Evolutionary conservation across 2,329 filamentous ascomycete species (phyloP), one percentile per base, ranked within the genome.

Genomic region (Helotiales sp.): DNA sequence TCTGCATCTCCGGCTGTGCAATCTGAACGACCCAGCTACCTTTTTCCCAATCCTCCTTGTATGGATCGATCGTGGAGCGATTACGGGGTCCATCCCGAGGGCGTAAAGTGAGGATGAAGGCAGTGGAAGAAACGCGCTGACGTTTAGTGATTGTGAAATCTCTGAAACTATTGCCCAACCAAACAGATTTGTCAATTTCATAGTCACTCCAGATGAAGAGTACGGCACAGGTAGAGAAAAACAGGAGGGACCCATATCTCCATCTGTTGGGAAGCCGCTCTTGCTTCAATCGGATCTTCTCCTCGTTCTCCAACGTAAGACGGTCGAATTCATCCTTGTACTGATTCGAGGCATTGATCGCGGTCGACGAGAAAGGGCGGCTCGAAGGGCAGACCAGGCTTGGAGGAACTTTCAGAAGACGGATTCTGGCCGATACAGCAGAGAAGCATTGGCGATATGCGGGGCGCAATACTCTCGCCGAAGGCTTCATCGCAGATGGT

Each of bases 1-100:
- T 96, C 74, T 97, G 93, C 57, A 98, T 76, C 72, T 96, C 87
- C 2, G 95, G 95, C 75, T 98, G 95, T 76, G 96, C 96, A 70
- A 96, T 86, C 76, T 97, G 89, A 31, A 98, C 88, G 62, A 88
- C 92, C 89, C 91, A 96, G 40, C 96, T 80, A 4, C 89, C 88
- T 55, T 83, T 79, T 42, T 74, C 73, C 83, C 85, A 87, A 24
- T 78, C 79, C 10, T 74, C 65, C 4, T 72, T 67, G 57, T 81
- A 78, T 63, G 60, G 63, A 74, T 62, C 63, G 6, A 7, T 12
- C 25, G 44, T 25, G 22, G 17, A 13, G 5, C 15, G 29, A 1
- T 40, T 12, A 3, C n/a, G 27, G 6, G 34, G n/a, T 19, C 38
- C 17, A 27, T 52, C 36, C 30, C 17, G 51, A 72, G 84, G 78